Base-by-base conservation (phyloP, 169 alveolate genomes). In the Cytauxzoon felis region DNA sequence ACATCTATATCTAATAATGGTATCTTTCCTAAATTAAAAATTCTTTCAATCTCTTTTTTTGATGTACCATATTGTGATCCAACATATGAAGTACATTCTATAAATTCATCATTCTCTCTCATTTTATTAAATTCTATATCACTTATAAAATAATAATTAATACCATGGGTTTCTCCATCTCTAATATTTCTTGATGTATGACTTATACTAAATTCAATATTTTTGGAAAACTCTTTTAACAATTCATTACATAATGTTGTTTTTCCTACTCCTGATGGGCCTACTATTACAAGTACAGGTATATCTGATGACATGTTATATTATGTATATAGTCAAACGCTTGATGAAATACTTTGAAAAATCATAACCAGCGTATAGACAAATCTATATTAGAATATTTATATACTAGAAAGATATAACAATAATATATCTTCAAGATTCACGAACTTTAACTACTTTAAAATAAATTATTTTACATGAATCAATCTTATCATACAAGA, bases 201-300 rank as follows among this genome's bases (percentile, higher is more conserved):
- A 48, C 93, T 81, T 0, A 92, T 80, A 62, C 93, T 82, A 38
- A 88, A 75, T 16, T 76, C 89, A 75, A 93, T 87, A 11, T 49
- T 16, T 16, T 75, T 56, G 9, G 88, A 76, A 54, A 78, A 88
- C 24, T 88, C 84, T 9, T 61, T 51, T 21, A 83, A 27, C n/a
- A 93, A 58, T 43, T 50, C 70, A 5, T 49, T 52, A 16, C 88
- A 67, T 16, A 93, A 65, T 0, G 96, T 93, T 6, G 94, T 92
- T 81, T 93, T 93, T 41, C 97, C 97, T 16, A 89, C 96, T n/a
- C 97, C 97, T 5, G 95, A 90, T 11, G 97, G 96, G 26, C 97
- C 97, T 13, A 88, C 89, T 2, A 93, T 65, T 8, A 92, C 91
- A 18, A 93, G 61, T 26, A 94, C 91, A 79, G 80, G 33, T 43